phyloP scores from a whole-genome alignment of 2,329 filamentous ascomycete genomes.

The Diplocarpon rosae region DNA sequence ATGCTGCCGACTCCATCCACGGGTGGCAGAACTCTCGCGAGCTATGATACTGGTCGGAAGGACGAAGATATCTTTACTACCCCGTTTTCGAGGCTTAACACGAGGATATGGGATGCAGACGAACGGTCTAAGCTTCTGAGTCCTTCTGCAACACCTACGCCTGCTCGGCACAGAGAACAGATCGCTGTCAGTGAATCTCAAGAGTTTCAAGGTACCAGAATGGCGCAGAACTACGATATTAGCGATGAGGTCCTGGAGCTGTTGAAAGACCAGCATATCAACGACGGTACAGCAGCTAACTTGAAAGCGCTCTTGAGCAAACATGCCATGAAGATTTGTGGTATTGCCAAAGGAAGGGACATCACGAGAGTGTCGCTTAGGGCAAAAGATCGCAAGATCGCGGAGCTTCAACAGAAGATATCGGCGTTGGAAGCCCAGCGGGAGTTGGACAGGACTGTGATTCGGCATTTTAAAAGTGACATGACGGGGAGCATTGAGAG shows the following conservation, averaged over 20 bases:
- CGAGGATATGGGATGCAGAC: conserved; percentile 18
- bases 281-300: conserved; percentile 27
- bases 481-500: conserved; percentile 12
- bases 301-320: conserved; percentile 39
- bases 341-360: conserved; percentile 54
- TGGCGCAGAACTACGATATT: conserved; percentile 26
- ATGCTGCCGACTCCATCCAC: conserved; percentile 22
- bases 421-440: conserved; percentile 41
- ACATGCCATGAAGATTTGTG: conserved; percentile 47
- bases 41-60: not conserved
- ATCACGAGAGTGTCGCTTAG: conserved; percentile 50
- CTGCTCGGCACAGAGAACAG: conserved; percentile 16
- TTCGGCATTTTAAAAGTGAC: conserved; percentile 22
- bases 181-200: conserved; percentile 1
- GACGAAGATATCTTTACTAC: conserved; percentile 19
- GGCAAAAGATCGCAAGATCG: conserved; percentile 52
- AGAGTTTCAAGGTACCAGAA: not conserved
- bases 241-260: conserved; percentile 39
- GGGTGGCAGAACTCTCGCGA: not conserved
- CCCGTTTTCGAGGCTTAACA: conserved; percentile 11
- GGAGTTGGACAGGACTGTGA: conserved; percentile 39
- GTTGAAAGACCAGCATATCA: conserved; percentile 34
- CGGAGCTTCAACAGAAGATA: conserved; percentile 57
- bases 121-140: conserved; percentile 14
- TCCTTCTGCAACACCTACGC: conserved; percentile 21